A percentile compares a stretch with the other conserved stretches of the same genome.
These are phyloP conservation scores for Corniculantispora saksenae DNA, from an alignment of 2,329 filamentous ascomycete species.

Conservation along the genomic window DNA sequence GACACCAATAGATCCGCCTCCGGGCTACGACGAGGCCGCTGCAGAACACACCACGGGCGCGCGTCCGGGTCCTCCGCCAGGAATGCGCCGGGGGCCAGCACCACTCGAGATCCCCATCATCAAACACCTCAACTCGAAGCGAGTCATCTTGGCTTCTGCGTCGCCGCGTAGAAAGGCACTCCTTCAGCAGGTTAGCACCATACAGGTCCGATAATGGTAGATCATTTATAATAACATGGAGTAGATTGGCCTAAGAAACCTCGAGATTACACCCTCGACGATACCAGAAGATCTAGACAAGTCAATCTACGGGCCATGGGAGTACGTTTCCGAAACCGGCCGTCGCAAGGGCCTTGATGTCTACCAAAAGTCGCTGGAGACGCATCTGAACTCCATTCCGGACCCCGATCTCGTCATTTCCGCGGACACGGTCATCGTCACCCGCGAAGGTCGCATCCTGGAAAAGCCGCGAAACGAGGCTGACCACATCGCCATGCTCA, in stretches of 20 bases:
- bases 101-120: conserved; percentile 81
- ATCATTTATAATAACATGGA: not conserved
- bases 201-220: conserved; percentile 7
- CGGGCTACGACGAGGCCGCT: conserved; percentile 46
- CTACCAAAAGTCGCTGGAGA: conserved; percentile 49
- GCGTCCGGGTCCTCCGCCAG: conserved; percentile 26
- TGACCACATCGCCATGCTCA: conserved; percentile 83
- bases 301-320: conserved; percentile 69
- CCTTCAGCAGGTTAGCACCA: conserved; percentile 62
- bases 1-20: conserved; percentile 35
- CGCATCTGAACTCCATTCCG: conserved; percentile 44
- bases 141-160: conserved; percentile 86
- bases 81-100: conserved; percentile 52
- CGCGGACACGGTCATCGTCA: conserved; percentile 88
- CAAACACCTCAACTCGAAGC: conserved; percentile 70
- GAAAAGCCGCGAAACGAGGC: conserved; percentile 86
- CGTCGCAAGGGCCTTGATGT: conserved; percentile 80
- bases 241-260: conserved; percentile 74
- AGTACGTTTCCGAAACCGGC: conserved; percentile 89
- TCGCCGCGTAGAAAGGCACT: conserved; percentile 84
- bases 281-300: conserved; percentile 87
- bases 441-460: conserved; percentile 71
- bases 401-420: conserved; percentile 86
- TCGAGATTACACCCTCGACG: conserved; percentile 82
- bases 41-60: conserved; percentile 36